phyloP scores from a whole-genome alignment of 768 basidiomycete genomes.

The Mrakia frigida region DNA sequence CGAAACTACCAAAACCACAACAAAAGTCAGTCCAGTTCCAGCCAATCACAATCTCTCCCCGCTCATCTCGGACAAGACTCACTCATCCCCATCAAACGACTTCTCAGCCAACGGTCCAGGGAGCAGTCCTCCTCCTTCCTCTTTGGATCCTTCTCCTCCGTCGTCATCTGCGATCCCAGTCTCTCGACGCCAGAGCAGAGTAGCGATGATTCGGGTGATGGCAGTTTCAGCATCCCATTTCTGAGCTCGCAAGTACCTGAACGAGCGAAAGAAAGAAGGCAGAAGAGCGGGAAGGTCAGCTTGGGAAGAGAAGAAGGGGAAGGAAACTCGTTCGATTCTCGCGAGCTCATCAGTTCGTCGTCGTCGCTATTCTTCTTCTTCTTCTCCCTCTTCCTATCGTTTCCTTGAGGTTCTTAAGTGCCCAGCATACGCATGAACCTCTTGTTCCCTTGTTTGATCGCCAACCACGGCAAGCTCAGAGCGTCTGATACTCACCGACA shows the following conservation, averaged over 20 bases:
- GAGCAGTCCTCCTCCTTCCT: conserved; percentile 11
- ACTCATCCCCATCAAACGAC: conserved; percentile 29
- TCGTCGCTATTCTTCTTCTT: neutral
- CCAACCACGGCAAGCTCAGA: no score
- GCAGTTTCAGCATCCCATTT: conserved; percentile 23
- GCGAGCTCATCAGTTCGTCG: neutral
- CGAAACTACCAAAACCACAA: neutral
- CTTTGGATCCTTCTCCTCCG: conserved; percentile 11
- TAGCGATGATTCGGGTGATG: conserved; percentile 23
- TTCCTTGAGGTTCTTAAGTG: neutral
- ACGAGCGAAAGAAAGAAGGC: neutral
- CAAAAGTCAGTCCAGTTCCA: neutral
- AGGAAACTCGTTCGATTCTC: neutral
- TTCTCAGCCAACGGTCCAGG: conserved; percentile 19
- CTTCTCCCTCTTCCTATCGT: neutral
- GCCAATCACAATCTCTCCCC: neutral
- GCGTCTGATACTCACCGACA: conserved; percentile 14
- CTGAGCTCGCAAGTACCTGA: conserved; percentile 24
- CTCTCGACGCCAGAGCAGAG: conserved; percentile 30
- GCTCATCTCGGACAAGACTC: neutral
- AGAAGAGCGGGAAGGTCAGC: neutral
- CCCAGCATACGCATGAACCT: no score
- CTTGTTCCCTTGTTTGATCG: neutral
- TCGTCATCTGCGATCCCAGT: conserved; percentile 27
- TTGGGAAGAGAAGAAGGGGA: neutral